These are phyloP conservation scores for Clarkia xantiana DNA, from an alignment of 345 rosid genomes.

Conservation along the genomic window DNA sequence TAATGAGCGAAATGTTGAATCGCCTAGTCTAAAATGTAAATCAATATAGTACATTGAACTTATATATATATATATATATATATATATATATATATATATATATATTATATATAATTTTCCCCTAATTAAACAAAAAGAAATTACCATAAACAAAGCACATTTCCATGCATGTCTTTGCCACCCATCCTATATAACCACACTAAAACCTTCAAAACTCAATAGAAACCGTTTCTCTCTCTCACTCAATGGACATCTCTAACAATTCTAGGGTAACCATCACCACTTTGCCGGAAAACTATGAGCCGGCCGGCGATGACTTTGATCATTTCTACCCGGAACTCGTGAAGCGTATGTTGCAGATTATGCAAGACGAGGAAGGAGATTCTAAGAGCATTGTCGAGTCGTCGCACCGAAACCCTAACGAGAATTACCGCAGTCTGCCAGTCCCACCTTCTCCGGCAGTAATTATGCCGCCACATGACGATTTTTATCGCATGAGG, in stretches of 20 bases:
- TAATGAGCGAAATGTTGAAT: too few species aligned
- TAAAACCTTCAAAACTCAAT: background rate
- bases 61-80: too few species aligned
- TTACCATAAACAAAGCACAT: slow-evolving; percentile 8
- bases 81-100: too few species aligned
- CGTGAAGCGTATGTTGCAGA: slow-evolving; percentile 5
- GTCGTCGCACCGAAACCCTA: too few species aligned
- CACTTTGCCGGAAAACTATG: background rate
- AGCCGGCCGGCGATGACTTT: background rate
- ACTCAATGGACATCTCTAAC: background rate
- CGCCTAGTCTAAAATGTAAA: too few species aligned
- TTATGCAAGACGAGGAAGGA: slow-evolving; percentile 6
- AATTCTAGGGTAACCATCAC: background rate
- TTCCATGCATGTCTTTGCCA: background rate
- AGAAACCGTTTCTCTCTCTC: too few species aligned
- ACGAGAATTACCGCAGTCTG: slow-evolving; percentile 12
- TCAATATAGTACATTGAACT: too few species aligned
- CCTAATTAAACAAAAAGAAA: too few species aligned
- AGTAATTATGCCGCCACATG: too few species aligned
- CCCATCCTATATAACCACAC: slow-evolving; percentile 1
- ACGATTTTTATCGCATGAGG: background rate
- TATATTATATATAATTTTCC: too few species aligned
- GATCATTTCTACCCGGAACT: slow-evolving; percentile 7
- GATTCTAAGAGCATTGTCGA: background rate
- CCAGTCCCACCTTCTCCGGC: background rate